Evolutionary conservation across 2,329 filamentous ascomycete species (phyloP).

Genomic region (Lachnellula suecica): DNA sequence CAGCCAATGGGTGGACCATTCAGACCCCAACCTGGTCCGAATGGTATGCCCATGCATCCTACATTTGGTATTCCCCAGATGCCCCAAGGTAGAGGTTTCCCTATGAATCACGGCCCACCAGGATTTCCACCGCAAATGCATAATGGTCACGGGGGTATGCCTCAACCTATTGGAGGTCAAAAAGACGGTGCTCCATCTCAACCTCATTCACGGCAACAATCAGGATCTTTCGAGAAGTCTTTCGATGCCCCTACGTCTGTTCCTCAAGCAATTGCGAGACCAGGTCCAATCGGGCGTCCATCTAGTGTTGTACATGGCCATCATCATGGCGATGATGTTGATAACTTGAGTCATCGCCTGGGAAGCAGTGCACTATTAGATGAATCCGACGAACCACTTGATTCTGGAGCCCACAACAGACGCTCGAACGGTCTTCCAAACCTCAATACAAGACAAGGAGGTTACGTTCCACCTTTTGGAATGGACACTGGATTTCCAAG

Average conservation of each 20-base stretch:
- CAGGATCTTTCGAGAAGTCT: constrained; percentile 63
- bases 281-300: constrained; percentile 84
- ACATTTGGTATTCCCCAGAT: constrained; percentile 62
- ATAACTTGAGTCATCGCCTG: constrained; percentile 74
- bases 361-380: constrained; percentile 87
- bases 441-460: constrained; percentile 20
- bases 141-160: constrained; percentile 40
- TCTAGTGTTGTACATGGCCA: constrained; percentile 65
- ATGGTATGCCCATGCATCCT: constrained; percentile 53
- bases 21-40: constrained; percentile 49
- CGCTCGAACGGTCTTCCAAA: constrained; percentile 32
- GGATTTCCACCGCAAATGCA: constrained; percentile 49
- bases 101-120: constrained; percentile 46
- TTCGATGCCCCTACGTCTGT: constrained; percentile 36
- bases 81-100: constrained; percentile 44
- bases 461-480: constrained; percentile 32
- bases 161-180: constrained; percentile 37
- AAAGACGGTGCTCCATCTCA: constrained; percentile 44
- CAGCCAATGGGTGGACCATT: constrained; percentile 53
- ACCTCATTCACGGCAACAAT: constrained; percentile 74
- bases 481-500: constrained; percentile 30
- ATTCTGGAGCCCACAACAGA: constrained; percentile 34
- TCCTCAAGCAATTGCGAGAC: constrained; percentile 68
- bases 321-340: constrained; percentile 53
- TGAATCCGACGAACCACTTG: constrained; percentile 62